Percentiles rank a stretch among this genome's conserved stretches.
phyloP scores from a whole-genome alignment of 495 filamentous ascomycete genomes.

The Platismatia glauca region DNA sequence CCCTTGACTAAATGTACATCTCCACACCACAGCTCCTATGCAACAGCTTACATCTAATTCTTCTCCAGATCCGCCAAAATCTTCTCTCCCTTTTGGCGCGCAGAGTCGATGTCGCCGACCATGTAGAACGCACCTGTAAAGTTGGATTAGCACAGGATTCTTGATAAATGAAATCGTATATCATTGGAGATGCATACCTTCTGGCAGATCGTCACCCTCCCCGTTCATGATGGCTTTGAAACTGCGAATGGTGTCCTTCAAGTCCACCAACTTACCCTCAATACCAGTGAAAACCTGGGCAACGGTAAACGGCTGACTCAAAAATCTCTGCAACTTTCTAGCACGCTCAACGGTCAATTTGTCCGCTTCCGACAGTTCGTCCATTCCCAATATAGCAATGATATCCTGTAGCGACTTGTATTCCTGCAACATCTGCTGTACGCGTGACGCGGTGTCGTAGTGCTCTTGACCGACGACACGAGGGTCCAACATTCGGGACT shows the following conservation, averaged over 20 bases:
- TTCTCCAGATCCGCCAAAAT: constrained; percentile 90
- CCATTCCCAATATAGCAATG: constrained; percentile 99
- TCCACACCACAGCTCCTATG: not conserved
- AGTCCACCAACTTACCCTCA: constrained; percentile 90
- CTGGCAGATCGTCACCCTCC: constrained; percentile 91
- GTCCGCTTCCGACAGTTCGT: constrained; percentile 96
- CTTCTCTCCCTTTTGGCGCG: constrained; percentile 97
- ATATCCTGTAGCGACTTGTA: constrained; percentile 99
- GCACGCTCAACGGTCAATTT: constrained; percentile 99
- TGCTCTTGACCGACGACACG: constrained; percentile 96
- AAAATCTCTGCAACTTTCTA: constrained; percentile 98
- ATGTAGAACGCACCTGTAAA: constrained; percentile 76
- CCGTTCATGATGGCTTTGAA: constrained; percentile 98
- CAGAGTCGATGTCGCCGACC: constrained; percentile 93
- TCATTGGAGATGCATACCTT: constrained; percentile 43
- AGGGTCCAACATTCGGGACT: constrained; percentile 98
- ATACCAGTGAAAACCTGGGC: constrained; percentile 99
- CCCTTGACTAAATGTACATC: constrained; percentile 13
- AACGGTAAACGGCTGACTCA: constrained; percentile 98
- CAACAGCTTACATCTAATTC: constrained; percentile 16
- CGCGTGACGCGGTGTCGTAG: constrained; percentile 86
- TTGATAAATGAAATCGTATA: not conserved
- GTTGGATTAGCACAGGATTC: constrained; percentile 13
- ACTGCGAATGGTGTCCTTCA: constrained; percentile 93
- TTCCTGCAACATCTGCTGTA: constrained; percentile 99